phyloP scores from a whole-genome alignment of 768 basidiomycete genomes.

The Termitomyces sp. region DNA sequence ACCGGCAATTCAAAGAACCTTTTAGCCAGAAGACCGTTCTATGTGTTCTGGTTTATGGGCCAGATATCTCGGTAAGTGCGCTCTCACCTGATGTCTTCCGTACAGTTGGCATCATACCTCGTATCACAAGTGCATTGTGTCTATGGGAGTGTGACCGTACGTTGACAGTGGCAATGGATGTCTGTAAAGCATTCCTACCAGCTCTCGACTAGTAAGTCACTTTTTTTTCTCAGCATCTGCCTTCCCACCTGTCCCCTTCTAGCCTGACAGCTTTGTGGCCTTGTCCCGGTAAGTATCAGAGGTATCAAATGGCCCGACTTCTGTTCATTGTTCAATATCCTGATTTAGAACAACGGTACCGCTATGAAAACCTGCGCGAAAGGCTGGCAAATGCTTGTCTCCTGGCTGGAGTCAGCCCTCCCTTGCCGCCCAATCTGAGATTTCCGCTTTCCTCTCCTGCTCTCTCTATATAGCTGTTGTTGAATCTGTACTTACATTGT shows the following conservation, averaged over 20 bases:
- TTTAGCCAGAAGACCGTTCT: conserved; percentile 56
- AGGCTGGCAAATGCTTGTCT: conserved; percentile 41
- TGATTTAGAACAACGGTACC: conserved; percentile 42
- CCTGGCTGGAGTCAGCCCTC: conserved; percentile 38
- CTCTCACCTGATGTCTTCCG: neutral
- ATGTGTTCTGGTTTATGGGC: conserved; percentile 72
- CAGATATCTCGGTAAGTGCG: conserved; percentile 50
- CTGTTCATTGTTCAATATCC: neutral
- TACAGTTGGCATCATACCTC: conserved; percentile 1
- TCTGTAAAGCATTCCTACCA: conserved; percentile 53
- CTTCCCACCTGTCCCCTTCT: conserved; percentile 7
- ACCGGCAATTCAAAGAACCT: conserved; percentile 48
- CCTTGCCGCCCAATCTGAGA: conserved; percentile 33
- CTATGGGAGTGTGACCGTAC: conserved; percentile 60
- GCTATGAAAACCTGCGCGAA: conserved; percentile 40
- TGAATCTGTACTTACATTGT: neutral
- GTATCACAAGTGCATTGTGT: conserved; percentile 37
- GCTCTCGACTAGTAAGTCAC: conserved; percentile 47
- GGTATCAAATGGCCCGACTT: neutral
- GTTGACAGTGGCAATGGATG: conserved; percentile 54
- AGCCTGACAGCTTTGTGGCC: conserved; percentile 59
- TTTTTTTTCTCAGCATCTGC: conserved; percentile 8
- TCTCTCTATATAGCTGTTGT: conserved; percentile 12
- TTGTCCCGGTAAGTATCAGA: conserved; percentile 41
- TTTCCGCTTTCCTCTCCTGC: conserved; percentile 22